Base-by-base conservation (phyloP, 140 eudicot species). In the Flaveria floridana region DNA sequence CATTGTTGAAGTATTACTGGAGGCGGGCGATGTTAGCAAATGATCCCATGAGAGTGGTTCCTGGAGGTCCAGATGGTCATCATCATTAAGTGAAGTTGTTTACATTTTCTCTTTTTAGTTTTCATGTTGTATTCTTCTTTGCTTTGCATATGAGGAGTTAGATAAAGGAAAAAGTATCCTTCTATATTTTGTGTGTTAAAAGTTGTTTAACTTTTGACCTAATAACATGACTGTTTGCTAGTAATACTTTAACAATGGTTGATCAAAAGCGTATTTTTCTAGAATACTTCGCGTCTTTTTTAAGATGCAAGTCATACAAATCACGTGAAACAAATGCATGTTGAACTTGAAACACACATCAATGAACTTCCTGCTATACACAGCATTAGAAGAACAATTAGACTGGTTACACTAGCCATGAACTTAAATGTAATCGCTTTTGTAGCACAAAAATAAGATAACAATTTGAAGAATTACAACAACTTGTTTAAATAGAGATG, bases 21-120 rank as follows among this genome's bases (percentile, higher is more conserved):
- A 81, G 88, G 65, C 76, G 88, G 73, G 83, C 86, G 4, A 74
- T 77, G 84, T 25, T 78, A 25, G 88, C 82, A 44, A 80, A 75
- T 13, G 65, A 65, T 13, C 83, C 84, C 3, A 34, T 39, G 16
- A 79, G 95, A 77, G 56, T 81, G 34, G 78, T 83, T 2, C 94
- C 91, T 0, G 95, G 85, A 20, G 95, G 91, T 65, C 95, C 95
- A 2, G 87, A 86, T 79, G 68, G 76, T 76, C 87, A 86, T 56
- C 95, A 88, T 76, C 95, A 88, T 80, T 82, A 69, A 65, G 71
- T 66, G 53, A 75, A 75, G 52, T 79, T 72, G 65, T 55, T 34
- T 71, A 11, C 71, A 28, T 59, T 78, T 9, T 39, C n/a, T 48
- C 77, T 50, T 25, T 48, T 52, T 64, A 30, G 28, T 70, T 70